Evolutionary conservation across 2,329 filamentous ascomycete species (phyloP).

Genomic region (Westerdykella ornata): DNA sequence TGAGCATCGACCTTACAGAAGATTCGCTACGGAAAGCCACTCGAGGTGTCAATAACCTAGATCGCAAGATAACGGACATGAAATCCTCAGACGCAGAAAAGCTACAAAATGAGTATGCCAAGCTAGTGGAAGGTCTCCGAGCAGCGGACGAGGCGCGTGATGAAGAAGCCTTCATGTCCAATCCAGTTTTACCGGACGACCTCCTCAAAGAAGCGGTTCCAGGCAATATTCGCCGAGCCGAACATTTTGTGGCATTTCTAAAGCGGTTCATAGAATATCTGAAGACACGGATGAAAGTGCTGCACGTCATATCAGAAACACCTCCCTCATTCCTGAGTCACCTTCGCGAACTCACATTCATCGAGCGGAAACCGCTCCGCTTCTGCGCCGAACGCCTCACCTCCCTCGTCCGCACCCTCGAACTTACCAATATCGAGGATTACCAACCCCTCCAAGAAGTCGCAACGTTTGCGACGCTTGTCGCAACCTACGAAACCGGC

Average conservation of each 20-base stretch:
- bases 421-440: conserved; percentile 96
- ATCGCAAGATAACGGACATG: conserved; percentile 88
- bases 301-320: conserved; percentile 95
- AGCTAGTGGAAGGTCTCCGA: conserved; percentile 83
- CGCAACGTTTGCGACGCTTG: conserved; percentile 91
- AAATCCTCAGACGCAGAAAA: conserved; percentile 92
- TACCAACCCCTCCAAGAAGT: conserved; percentile 96
- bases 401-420: conserved; percentile 86
- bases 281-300: conserved; percentile 96
- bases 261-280: conserved; percentile 97
- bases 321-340: conserved; percentile 89
- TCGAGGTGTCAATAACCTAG: conserved; percentile 81
- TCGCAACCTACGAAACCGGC: conserved; percentile 93
- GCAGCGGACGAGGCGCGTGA: conserved; percentile 83
- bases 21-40: conserved; percentile 89
- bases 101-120: conserved; percentile 89
- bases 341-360: conserved; percentile 92
- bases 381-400: conserved; percentile 95
- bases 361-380: conserved; percentile 87
- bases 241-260: conserved; percentile 91
- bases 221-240: conserved; percentile 89
- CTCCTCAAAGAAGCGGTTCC: conserved; percentile 92
- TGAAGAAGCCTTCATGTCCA: conserved; percentile 95
- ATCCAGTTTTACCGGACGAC: conserved; percentile 88
- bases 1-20: conserved; percentile 95